phyloP scores from a whole-genome alignment of 352 stramenopile genomes.

The Globisporangium cystogenes region DNA sequence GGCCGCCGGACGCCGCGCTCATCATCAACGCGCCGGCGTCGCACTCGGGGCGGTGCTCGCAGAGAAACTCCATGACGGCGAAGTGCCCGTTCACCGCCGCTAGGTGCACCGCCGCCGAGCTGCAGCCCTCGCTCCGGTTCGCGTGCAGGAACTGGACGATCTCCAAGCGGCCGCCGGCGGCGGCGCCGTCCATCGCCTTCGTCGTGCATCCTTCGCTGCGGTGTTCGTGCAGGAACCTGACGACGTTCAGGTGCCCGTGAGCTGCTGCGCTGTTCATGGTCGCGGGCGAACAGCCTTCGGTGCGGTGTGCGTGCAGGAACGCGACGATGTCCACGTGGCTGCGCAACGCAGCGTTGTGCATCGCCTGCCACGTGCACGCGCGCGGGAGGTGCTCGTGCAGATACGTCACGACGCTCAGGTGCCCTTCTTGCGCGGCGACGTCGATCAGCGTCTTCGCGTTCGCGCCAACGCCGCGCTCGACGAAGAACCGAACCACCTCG shows the following conservation, averaged over 20 bases:
- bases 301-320: not conserved
- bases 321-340: not conserved
- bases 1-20: not conserved
- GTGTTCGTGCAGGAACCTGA: conserved; percentile 1
- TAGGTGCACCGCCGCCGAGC: too few relatives aligned
- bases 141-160: too few relatives aligned
- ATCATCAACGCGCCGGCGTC: not conserved
- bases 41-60: not conserved
- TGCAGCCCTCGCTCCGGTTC: too few relatives aligned
- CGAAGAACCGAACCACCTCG: not conserved
- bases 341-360: not conserved
- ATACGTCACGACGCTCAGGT: not conserved
- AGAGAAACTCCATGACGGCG: not conserved
- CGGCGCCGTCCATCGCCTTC: too few relatives aligned
- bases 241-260: not conserved
- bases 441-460: too few relatives aligned
- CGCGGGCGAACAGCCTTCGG: not conserved
- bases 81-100: too few relatives aligned
- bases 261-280: not conserved
- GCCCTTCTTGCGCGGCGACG: too few relatives aligned
- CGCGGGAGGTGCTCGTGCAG: not conserved
- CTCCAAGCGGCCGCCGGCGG: too few relatives aligned
- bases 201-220: not conserved
- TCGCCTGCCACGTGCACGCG: not conserved
- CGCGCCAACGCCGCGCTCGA: too few relatives aligned